Evolutionary conservation across 352 stramenopile species (phyloP).

Genomic region (Globisporangium ultimum): DNA sequence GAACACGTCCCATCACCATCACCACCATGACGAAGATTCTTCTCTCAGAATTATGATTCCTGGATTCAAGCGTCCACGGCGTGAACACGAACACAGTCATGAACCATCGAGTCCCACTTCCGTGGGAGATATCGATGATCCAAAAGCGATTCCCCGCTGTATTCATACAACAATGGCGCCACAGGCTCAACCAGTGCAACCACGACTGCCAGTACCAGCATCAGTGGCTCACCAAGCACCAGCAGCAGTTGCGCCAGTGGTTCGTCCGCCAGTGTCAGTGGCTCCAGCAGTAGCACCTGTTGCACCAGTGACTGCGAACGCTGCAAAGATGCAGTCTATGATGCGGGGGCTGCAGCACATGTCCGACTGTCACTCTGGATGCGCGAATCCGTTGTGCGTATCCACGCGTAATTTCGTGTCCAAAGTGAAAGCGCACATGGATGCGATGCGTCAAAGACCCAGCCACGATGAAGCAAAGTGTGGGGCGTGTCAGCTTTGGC

Average conservation of each 20-base stretch:
- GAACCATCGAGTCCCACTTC: conserved; percentile 43
- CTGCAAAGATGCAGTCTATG: conserved; percentile 56
- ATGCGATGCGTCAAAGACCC: conserved; percentile 16
- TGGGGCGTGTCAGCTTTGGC: conserved; percentile 63
- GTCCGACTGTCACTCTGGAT: conserved; percentile 32
- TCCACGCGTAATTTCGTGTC: conserved; percentile 50
- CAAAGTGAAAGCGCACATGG: conserved; percentile 45
- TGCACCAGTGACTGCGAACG: conserved; percentile 17
- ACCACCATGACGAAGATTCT: conserved; percentile 8
- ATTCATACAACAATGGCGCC: conserved; percentile 13
- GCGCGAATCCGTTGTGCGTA: conserved; percentile 46
- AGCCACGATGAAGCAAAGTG: conserved; percentile 32
- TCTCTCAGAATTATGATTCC: not conserved
- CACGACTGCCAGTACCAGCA: not conserved
- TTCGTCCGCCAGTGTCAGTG: too few species aligned
- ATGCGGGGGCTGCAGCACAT: conserved; percentile 50
- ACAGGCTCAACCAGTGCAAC: conserved; percentile 5
- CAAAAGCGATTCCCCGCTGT: conserved; percentile 13
- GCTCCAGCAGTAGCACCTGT: not conserved
- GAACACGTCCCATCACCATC: not conserved
- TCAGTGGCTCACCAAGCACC: not conserved
- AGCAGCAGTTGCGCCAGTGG: conserved; percentile 1
- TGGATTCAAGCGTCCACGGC: conserved; percentile 26
- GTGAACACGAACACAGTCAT: conserved; percentile 2
- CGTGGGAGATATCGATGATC: conserved; percentile 34